A percentile compares a stretch with the other conserved stretches of the same genome.
Conservation (phyloP, 352 stramenopile species). For the Pythium aquatile region DNA sequence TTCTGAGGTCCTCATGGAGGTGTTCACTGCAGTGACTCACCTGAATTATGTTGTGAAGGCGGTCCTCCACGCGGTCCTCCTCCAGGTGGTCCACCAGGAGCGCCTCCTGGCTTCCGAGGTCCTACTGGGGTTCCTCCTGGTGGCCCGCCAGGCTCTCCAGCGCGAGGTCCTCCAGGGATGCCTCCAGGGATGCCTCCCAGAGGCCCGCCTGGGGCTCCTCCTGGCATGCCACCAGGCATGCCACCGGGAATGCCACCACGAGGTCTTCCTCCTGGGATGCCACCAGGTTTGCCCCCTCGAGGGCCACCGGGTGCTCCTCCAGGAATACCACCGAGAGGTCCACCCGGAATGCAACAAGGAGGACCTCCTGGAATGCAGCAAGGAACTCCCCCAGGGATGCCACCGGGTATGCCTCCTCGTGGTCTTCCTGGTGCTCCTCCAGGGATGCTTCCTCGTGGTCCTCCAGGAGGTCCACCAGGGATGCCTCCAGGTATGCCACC, state of each 20-base stretch:
- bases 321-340: conserved; percentile 25
- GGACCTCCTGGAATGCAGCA: conserved; percentile 44
- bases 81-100: conserved; percentile 23
- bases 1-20: too few relatives aligned
- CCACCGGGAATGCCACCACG: conserved; percentile 23
- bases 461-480: conserved; percentile 18
- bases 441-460: neutral
- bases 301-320: conserved; percentile 23
- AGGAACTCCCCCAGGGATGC: conserved; percentile 20
- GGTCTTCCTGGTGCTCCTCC: conserved; percentile 4
- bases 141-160: conserved; percentile 22
- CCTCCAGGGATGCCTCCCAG: conserved; percentile 24
- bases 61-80: conserved; percentile 18
- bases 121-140: conserved; percentile 26
- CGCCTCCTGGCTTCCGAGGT: conserved; percentile 25
- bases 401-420: conserved; percentile 27
- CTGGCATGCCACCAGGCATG: conserved; percentile 16
- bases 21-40: neutral
- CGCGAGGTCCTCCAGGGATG: conserved; percentile 22
- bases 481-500: conserved; percentile 25
- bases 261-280: conserved; percentile 6
- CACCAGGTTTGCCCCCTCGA: conserved; percentile 18
- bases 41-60: neutral
- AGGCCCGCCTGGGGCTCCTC: conserved; percentile 8
- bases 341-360: conserved; percentile 16